These are phyloP conservation scores for Penicillium pancosmium DNA, from an alignment of 495 filamentous ascomycete species.

Conservation along the genomic window DNA sequence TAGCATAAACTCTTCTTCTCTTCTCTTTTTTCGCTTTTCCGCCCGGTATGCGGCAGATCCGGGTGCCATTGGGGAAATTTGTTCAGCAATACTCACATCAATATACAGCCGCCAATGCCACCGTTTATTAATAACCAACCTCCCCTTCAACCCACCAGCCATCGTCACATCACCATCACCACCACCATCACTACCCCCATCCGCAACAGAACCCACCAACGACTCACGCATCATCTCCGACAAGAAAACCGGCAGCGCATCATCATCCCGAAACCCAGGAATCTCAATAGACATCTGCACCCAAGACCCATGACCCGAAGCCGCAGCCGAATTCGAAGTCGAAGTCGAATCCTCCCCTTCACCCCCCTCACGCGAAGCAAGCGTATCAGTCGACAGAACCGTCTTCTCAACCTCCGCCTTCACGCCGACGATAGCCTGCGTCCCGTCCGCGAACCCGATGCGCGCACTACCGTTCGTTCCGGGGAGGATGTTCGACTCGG, in stretches of 20 bases:
- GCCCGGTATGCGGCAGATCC: no score
- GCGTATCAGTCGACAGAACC: constrained; percentile 34
- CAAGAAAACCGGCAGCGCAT: constrained; percentile 85
- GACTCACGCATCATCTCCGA: constrained; percentile 86
- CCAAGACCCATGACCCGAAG: constrained; percentile 59
- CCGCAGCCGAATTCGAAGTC: constrained; percentile 21
- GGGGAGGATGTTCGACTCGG: constrained; percentile 87
- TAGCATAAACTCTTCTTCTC: no score
- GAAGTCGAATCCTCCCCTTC: constrained; percentile 17
- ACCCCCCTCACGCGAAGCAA: constrained; percentile 34
- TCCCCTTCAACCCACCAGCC: constrained; percentile 66
- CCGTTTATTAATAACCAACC: constrained; percentile 79
- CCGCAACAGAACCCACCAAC: constrained; percentile 60
- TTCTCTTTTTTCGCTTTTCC: no score
- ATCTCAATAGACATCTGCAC: constrained; percentile 85
- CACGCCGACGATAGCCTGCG: constrained; percentile 91
- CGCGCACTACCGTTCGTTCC: constrained; percentile 89
- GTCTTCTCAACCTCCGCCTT: constrained; percentile 90
- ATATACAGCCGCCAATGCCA: constrained; percentile 98
- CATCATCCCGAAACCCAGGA: constrained; percentile 85
- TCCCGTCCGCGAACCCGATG: constrained; percentile 92
- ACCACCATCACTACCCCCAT: constrained; percentile 15
- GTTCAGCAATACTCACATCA: constrained; percentile 64
- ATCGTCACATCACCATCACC: constrained; percentile 27
- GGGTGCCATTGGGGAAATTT: background rate